These are phyloP conservation scores for Alternaria rosae DNA, from an alignment of 2,329 filamentous ascomycete species.

Conservation along the genomic window DNA sequence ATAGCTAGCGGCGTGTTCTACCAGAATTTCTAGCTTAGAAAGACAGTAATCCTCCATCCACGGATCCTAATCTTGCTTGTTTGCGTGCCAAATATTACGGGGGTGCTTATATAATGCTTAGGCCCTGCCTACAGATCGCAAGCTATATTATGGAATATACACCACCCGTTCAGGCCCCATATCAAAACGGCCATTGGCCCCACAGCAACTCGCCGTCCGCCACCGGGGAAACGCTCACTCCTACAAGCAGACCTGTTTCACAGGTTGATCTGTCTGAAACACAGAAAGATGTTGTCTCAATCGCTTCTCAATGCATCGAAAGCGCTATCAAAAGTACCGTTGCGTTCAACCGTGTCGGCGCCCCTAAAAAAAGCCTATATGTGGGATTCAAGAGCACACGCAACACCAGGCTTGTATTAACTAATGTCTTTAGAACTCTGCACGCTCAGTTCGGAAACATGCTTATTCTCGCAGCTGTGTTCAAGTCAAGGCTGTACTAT, in stretches of 20 bases:
- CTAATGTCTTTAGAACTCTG: constrained; percentile 94
- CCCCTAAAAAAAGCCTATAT: constrained; percentile 30
- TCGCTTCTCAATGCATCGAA: constrained; percentile 44
- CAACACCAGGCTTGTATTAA: constrained; percentile 75
- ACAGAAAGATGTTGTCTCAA: constrained; percentile 31
- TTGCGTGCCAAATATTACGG: constrained; percentile 95
- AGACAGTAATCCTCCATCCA: constrained; percentile 73
- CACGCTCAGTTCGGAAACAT: constrained; percentile 95
- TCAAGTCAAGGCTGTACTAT: constrained; percentile 62
- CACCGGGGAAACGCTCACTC: constrained; percentile 32
- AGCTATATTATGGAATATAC: constrained; percentile 59
- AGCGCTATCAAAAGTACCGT: constrained; percentile 85
- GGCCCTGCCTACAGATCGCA: constrained; percentile 73
- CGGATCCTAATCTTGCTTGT: constrained; percentile 80
- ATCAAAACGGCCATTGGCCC: background rate
- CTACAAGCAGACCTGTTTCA: constrained; percentile 30
- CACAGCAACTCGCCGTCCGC: constrained; percentile 60
- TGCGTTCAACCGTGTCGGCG: constrained; percentile 73
- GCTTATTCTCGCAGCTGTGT: constrained; percentile 83
- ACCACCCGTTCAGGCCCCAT: constrained; percentile 29
- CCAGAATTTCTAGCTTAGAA: constrained; percentile 65
- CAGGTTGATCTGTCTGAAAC: constrained; percentile 35
- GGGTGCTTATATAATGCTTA: constrained; percentile 85
- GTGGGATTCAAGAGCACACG: constrained; percentile 63
- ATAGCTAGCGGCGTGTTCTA: constrained; percentile 60